Base-by-base conservation (phyloP, 805 yeast genomes). In the Kluyveromyces wickerhamii region DNA sequence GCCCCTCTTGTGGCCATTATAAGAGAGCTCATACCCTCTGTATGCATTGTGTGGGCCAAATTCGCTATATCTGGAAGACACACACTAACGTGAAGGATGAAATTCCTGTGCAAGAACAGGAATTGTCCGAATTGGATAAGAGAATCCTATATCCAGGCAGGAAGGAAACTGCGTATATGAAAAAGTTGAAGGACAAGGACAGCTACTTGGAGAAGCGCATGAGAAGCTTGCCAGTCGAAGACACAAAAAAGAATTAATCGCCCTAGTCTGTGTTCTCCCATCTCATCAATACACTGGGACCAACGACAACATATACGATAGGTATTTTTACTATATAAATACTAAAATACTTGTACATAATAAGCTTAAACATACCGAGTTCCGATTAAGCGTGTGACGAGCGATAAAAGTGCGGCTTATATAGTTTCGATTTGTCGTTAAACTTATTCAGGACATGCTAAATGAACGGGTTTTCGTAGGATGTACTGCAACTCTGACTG, bases 1-100 rank as follows among this genome's bases (percentile, higher is more conserved):
- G 98, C 57, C 96, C 97, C 3, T 80, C 95, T 0, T 89, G 98
- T 64, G 98, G 98, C 28, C 80, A 83, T 42, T 80, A 75, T 48
- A 92, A 89, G 63, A 72, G 96, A 52, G 77, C 92, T 2, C 95
- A 92, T 59, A 77, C 87, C 38, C 67, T 89, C 49, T 89, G 98
- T 62, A 85, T 86, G 94, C 74, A 82, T 52, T 89, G 98, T 64
- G 88, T 85, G 38, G 74, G 71, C 21, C 87, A 87, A 54, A 81
- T 92, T 52, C 79, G 75, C 56, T 66, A 71, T 38, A 66, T 80
- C 28, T 85, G 95, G 84, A 79, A 74, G 47, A 54, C 49, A 19
- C 57, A 50, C 38, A 50, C 54, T 11, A 42, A 49, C 43, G 41
- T 44, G 38, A 36, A 52, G 42, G 40, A 39, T 29, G 47, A 44